phyloP scores from a whole-genome alignment of 495 filamentous ascomycete genomes.

The Bacidia gigantensis region DNA sequence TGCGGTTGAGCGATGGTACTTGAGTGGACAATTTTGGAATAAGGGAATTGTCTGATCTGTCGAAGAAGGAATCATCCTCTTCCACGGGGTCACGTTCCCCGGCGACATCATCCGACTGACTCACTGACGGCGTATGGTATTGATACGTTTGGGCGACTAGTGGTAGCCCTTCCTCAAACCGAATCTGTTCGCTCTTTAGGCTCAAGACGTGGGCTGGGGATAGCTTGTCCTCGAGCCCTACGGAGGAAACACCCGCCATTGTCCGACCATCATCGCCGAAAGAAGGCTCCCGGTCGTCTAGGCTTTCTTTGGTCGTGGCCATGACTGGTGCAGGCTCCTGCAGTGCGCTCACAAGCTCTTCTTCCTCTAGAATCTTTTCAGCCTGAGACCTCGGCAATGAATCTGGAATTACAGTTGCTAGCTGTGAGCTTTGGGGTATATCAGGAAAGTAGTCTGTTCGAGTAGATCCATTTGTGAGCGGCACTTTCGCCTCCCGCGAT shows the following conservation, averaged over 20 bases:
- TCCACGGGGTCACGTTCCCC: neutral
- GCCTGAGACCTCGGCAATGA: conserved; percentile 28
- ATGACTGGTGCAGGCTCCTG: neutral
- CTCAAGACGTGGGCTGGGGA: conserved; percentile 6
- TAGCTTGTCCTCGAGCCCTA: neutral
- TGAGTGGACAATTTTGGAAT: no score
- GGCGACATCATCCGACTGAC: neutral
- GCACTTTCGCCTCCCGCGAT: neutral
- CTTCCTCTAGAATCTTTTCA: conserved; percentile 29
- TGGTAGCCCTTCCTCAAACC: conserved; percentile 48
- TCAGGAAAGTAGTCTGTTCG: conserved; percentile 50
- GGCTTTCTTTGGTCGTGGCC: neutral
- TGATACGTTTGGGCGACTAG: conserved; percentile 25
- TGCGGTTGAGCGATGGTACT: no score
- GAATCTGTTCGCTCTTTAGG: conserved; percentile 28
- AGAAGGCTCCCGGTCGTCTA: neutral
- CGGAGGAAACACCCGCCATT: conserved; percentile 12
- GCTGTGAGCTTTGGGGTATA: conserved; percentile 29
- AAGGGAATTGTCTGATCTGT: conserved; percentile 20
- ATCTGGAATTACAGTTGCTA: conserved; percentile 12
- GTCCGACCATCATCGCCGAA: neutral
- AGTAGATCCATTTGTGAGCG: neutral
- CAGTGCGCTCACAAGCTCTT: conserved; percentile 16
- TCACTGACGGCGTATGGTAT: neutral
- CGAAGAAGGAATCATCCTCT: conserved; percentile 22